Evolutionary conservation across 164 flowering plant species (phyloP).

Genomic region (Tetracentron sinense): DNA sequence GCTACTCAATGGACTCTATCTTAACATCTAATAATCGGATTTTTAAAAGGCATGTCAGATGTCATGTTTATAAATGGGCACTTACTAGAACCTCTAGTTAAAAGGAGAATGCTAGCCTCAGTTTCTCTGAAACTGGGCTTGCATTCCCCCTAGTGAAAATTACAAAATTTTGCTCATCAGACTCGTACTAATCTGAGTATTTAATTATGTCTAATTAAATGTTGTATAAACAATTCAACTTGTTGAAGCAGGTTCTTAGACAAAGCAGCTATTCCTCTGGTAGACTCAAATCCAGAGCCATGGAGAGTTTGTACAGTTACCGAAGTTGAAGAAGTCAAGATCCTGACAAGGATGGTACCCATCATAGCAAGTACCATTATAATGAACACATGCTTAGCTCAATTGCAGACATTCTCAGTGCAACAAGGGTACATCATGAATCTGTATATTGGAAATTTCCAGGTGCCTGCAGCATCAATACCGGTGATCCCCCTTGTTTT

Average conservation of each 20-base stretch:
- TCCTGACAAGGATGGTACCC: conserved; percentile 60
- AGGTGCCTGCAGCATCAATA: conserved; percentile 51
- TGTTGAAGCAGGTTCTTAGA: conserved; percentile 43
- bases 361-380: conserved; percentile 56
- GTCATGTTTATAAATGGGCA: too few relatives aligned
- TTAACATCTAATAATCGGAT: too few relatives aligned
- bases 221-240: background rate
- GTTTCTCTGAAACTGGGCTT: too few relatives aligned
- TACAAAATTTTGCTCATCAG: too few relatives aligned
- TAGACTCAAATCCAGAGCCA: conserved; percentile 15
- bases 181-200: too few relatives aligned
- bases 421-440: conserved; percentile 51
- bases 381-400: conserved; percentile 69
- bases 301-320: conserved; percentile 59
- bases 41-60: too few relatives aligned
- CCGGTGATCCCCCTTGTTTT: conserved; percentile 57
- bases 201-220: too few relatives aligned
- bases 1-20: too few relatives aligned
- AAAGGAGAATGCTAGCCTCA: too few relatives aligned
- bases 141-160: too few relatives aligned
- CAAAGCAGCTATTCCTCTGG: conserved; percentile 50
- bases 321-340: conserved; percentile 67
- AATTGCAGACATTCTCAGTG: conserved; percentile 67
- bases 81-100: too few relatives aligned
- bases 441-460: conserved; percentile 27